A percentile compares a stretch with the other conserved stretches of the same genome.
Conservation (phyloP, 192 early-diverging fungal genomes). For the Coemansia sp. region DNA sequence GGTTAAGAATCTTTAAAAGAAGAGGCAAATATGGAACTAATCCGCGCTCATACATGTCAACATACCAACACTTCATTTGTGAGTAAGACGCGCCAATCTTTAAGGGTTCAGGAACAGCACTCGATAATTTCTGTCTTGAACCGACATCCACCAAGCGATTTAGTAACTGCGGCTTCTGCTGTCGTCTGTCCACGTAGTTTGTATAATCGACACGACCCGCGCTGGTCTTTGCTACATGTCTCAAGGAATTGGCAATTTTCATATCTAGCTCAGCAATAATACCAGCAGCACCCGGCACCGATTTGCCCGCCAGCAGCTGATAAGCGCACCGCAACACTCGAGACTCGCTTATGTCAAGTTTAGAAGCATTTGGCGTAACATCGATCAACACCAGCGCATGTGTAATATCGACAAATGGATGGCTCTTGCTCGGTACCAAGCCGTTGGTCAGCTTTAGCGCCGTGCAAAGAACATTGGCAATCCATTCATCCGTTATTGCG, state of each 20-base stretch:
- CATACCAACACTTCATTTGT: constrained; percentile 20
- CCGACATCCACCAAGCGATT: not conserved
- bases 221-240: not conserved
- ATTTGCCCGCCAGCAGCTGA: not conserved
- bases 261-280: not conserved
- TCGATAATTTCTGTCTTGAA: not conserved
- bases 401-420: constrained; percentile 6
- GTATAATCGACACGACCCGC: not conserved
- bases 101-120: not conserved
- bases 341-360: constrained; percentile 13
- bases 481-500: not conserved
- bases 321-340: not conserved
- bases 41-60: constrained; percentile 2
- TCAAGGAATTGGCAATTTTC: not conserved
- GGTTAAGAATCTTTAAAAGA: constrained; percentile 13
- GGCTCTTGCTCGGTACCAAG: not conserved
- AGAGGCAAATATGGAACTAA: constrained; percentile 11
- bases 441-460: not conserved
- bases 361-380: not conserved
- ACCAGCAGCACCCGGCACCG: not conserved
- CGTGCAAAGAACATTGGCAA: not conserved
- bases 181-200: not conserved
- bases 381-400: constrained; percentile 10
- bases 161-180: not conserved
- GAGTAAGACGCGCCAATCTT: not conserved